A percentile compares a stretch with the other conserved stretches of the same genome.
Evolutionary conservation across 345 rosid species (phyloP).

Genomic region (Isatis tinctoria): DNA sequence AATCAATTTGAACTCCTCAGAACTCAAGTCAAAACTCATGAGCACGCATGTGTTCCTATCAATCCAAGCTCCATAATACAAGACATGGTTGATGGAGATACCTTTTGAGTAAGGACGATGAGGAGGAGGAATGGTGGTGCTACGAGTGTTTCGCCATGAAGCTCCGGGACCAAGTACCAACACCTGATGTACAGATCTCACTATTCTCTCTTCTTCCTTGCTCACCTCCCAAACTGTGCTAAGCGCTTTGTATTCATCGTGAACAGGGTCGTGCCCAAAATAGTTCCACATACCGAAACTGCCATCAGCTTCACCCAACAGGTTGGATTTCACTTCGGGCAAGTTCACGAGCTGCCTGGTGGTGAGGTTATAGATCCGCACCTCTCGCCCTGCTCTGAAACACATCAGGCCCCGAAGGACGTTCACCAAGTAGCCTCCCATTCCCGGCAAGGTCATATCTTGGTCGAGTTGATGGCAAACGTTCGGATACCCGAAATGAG

Average conservation of each 20-base stretch:
- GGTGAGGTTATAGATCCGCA: constrained; percentile 9
- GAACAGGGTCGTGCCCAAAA: neutral
- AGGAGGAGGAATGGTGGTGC: neutral
- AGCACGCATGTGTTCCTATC: neutral
- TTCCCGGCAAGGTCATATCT: no score
- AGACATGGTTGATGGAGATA: neutral
- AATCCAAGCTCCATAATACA: neutral
- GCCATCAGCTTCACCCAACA: neutral
- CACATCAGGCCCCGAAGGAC: neutral
- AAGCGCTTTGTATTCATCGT: constrained; percentile 9
- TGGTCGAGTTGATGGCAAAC: no score
- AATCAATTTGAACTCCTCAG: neutral
- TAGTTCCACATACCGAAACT: neutral
- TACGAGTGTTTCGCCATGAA: neutral
- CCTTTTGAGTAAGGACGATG: neutral
- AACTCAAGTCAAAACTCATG: neutral
- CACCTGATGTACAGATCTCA: neutral
- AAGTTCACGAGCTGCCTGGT: neutral
- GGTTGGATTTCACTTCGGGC: neutral
- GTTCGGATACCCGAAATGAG: no score
- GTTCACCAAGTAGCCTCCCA: neutral
- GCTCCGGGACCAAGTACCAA: constrained; percentile 4
- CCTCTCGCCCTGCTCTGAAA: neutral
- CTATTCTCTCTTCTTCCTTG: neutral
- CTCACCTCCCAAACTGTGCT: neutral